Percentiles rank a stretch among this genome's conserved stretches.
Conservation (phyloP, 2,329 filamentous ascomycete genomes). For the Colletotrichum echinochloae region DNA sequence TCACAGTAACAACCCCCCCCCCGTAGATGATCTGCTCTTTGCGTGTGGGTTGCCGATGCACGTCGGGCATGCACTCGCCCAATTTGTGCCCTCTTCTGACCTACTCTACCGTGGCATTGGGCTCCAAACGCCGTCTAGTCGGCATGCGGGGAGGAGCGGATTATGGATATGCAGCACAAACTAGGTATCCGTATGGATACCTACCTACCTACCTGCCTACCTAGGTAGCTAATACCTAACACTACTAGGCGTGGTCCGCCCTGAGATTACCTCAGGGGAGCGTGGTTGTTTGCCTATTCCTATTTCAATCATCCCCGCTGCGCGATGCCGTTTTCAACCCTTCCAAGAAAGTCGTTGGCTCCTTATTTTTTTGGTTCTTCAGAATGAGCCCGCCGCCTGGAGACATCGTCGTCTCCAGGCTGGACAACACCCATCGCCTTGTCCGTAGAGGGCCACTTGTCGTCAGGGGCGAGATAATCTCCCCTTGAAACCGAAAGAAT, state of each 20-base stretch:
- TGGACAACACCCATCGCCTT: neutral
- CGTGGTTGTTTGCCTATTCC: neutral
- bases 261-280: slow-evolving; percentile 4
- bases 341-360: neutral
- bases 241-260: neutral
- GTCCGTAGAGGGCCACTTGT: neutral
- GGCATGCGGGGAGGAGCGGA: too few relatives aligned
- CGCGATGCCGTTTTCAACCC: neutral
- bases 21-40: neutral
- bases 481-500: slow-evolving; percentile 38
- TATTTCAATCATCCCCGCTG: neutral
- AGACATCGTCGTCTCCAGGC: neutral
- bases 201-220: too few relatives aligned
- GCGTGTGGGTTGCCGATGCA: slow-evolving; percentile 3
- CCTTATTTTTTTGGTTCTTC: too few relatives aligned
- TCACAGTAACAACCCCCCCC: too few relatives aligned
- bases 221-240: too few relatives aligned
- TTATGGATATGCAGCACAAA: neutral
- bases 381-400: neutral
- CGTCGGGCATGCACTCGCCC: slow-evolving; percentile 5
- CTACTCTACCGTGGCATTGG: neutral
- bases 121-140: slow-evolving; percentile 1
- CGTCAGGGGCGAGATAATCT: slow-evolving; percentile 12
- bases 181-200: neutral
- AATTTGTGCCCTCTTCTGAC: neutral